Percentiles rank a stretch among this genome's conserved stretches.
These are phyloP conservation scores for Postia placenta DNA, from an alignment of 768 basidiomycete species.

Conservation along the genomic window DNA sequence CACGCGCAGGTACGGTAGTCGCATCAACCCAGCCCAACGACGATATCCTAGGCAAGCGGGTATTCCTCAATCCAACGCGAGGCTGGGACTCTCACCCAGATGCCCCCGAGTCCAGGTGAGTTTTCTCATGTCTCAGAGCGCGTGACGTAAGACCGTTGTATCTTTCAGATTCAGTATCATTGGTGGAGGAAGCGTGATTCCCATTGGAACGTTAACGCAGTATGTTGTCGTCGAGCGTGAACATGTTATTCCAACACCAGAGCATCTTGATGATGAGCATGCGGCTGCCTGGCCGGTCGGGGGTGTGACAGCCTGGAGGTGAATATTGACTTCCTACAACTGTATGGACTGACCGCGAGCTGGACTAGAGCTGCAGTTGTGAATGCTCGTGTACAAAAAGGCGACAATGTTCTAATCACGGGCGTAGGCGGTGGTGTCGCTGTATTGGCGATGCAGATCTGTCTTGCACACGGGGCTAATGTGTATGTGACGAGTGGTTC, in stretches of 20 bases:
- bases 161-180: slow-evolving; percentile 55
- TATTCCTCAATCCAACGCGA: slow-evolving; percentile 69
- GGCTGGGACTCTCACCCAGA: slow-evolving; percentile 68
- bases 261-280: slow-evolving; percentile 62
- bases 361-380: slow-evolving; percentile 52
- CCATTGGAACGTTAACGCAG: slow-evolving; percentile 70
- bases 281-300: slow-evolving; percentile 74
- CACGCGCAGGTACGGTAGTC: slow-evolving; percentile 50
- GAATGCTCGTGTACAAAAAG: slow-evolving; percentile 54
- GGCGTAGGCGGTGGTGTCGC: slow-evolving; percentile 86
- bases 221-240: slow-evolving; percentile 69
- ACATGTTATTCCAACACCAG: slow-evolving; percentile 58
- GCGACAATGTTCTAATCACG: slow-evolving; percentile 73
- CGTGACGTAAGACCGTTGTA: background rate
- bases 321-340: background rate
- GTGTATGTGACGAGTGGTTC: slow-evolving; percentile 81
- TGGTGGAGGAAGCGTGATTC: slow-evolving; percentile 48
- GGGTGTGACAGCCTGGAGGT: slow-evolving; percentile 85
- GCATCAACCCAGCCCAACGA: slow-evolving; percentile 50
- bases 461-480: slow-evolving; percentile 64
- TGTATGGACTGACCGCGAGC: background rate
- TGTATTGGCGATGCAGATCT: slow-evolving; percentile 66
- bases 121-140: background rate
- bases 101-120: slow-evolving; percentile 61
- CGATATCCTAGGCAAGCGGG: slow-evolving; percentile 51